Conservation (phyloP, 352 stramenopile species). For the Phytopythium montanum region DNA sequence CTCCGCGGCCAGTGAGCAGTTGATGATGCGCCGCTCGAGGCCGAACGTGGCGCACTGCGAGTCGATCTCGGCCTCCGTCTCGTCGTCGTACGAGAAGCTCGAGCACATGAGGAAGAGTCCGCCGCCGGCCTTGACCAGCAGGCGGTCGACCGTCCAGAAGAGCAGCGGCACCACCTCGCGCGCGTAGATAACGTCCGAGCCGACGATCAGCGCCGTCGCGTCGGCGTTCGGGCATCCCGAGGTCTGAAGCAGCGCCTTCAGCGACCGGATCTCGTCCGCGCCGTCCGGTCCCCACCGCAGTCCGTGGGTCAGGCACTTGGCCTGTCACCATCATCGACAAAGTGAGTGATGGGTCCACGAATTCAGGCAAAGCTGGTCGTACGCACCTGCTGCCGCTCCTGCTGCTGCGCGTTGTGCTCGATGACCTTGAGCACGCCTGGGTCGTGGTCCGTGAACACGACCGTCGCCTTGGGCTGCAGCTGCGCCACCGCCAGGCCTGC, state of each 20-base stretch:
- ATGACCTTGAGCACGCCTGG: constrained; percentile 81
- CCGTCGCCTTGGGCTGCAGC: constrained; percentile 44
- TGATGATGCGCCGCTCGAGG: constrained; percentile 44
- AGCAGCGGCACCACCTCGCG: constrained; percentile 60
- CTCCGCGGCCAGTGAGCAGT: constrained; percentile 30
- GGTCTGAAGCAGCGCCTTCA: constrained; percentile 28
- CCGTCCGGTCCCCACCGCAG: constrained; percentile 65
- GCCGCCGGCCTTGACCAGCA: constrained; percentile 19
- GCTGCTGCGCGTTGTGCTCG: constrained; percentile 63
- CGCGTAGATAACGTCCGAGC: constrained; percentile 78
- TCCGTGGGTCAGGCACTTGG: constrained; percentile 52
- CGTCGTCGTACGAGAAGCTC: constrained; percentile 69
- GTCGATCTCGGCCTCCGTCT: constrained; percentile 68
- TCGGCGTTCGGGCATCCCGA: not conserved
- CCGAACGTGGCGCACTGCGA: constrained; percentile 41
- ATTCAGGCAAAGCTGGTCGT: not conserved
- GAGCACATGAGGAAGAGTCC: constrained; percentile 73
- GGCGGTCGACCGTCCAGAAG: constrained; percentile 72
- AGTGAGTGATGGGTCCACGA: not conserved
- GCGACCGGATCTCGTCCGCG: constrained; percentile 41
- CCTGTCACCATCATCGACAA: constrained; percentile 20
- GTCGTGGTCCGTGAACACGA: constrained; percentile 82
- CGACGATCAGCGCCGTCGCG: constrained; percentile 53
- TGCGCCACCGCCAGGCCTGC: constrained; percentile 51
- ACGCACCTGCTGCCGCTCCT: constrained; percentile 25